Evolutionary conservation across 116 monocot species (phyloP).

Genomic region (Posidonia oceanica): DNA sequence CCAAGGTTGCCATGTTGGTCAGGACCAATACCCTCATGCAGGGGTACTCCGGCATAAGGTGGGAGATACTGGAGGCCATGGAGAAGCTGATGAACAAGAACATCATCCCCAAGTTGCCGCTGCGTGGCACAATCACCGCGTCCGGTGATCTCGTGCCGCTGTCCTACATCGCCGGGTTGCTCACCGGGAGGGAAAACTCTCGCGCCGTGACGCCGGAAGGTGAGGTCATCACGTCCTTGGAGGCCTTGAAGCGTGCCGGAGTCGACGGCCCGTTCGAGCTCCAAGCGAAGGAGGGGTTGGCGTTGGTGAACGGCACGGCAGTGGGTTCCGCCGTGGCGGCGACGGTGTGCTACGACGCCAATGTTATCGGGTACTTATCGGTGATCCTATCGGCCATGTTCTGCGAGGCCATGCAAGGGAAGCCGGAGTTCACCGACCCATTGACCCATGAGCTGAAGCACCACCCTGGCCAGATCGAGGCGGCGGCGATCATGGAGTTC

Average conservation of each 20-base stretch:
- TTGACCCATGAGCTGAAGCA: conserved; percentile 37
- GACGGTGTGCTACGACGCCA: conserved; percentile 24
- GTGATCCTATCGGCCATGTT: conserved; percentile 22
- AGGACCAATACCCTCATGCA: conserved; percentile 30
- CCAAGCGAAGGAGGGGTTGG: conserved; percentile 31
- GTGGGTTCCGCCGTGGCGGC: conserved; percentile 29
- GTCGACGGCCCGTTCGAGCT: conserved; percentile 14
- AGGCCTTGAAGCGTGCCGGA: conserved; percentile 20
- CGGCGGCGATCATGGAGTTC: conserved; percentile 29
- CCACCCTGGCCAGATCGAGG: conserved; percentile 35
- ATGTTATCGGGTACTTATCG: conserved; percentile 13
- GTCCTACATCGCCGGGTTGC: conserved; percentile 27
- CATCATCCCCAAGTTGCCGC: conserved; percentile 21
- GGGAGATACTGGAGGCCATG: conserved; percentile 28
- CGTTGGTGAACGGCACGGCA: conserved; percentile 29
- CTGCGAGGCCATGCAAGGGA: conserved; percentile 37
- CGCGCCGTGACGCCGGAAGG: conserved; percentile 7
- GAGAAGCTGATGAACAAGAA: conserved; percentile 23
- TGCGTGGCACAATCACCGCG: conserved; percentile 32
- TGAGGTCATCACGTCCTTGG: conserved; percentile 7
- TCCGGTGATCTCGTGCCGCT: conserved; percentile 33
- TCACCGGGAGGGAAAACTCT: conserved; percentile 22
- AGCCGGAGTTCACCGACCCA: conserved; percentile 26
- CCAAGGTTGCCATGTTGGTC: conserved; percentile 33
- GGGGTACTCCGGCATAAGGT: conserved; percentile 34